Evolutionary conservation across 2,329 filamentous ascomycete species (phyloP).

Genomic region (Sclerotinia sclerotiorum): DNA sequence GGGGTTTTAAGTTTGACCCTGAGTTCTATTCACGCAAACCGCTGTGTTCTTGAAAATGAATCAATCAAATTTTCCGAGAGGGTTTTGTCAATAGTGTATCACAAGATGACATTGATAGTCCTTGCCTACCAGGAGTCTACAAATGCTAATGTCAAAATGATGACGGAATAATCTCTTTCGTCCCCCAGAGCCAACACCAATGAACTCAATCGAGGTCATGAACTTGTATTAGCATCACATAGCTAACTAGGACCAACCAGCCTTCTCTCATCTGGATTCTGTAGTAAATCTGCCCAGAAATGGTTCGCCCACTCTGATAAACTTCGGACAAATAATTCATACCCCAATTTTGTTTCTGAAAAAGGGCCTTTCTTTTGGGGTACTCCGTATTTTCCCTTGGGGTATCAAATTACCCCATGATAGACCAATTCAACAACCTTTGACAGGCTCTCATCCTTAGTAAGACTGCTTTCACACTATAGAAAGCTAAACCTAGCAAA

Average conservation of each 20-base stretch:
- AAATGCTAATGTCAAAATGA: neutral
- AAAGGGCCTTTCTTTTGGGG: slow-evolving; percentile 16
- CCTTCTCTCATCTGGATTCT: neutral
- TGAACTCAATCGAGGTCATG: neutral
- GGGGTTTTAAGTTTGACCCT: neutral
- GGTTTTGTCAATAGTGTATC: neutral
- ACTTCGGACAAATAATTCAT: slow-evolving; percentile 14
- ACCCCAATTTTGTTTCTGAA: neutral
- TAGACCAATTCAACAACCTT: neutral
- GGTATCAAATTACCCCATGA: slow-evolving; percentile 15
- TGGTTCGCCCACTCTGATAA: slow-evolving; percentile 8
- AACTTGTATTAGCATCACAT: neutral
- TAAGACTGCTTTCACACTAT: neutral
- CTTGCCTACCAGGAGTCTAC: neutral
- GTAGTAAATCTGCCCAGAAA: neutral
- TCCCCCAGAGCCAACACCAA: neutral
- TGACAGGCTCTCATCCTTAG: neutral
- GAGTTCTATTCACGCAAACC: neutral
- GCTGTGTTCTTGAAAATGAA: neutral
- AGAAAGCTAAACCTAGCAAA: slow-evolving; percentile 3
- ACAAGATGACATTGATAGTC: neutral
- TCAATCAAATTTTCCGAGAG: neutral
- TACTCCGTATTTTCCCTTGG: slow-evolving; percentile 18
- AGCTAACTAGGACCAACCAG: neutral
- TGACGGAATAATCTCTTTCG: neutral